Base-by-base conservation (phyloP, 441 rosid species). In the Populus hybrid region DNA sequence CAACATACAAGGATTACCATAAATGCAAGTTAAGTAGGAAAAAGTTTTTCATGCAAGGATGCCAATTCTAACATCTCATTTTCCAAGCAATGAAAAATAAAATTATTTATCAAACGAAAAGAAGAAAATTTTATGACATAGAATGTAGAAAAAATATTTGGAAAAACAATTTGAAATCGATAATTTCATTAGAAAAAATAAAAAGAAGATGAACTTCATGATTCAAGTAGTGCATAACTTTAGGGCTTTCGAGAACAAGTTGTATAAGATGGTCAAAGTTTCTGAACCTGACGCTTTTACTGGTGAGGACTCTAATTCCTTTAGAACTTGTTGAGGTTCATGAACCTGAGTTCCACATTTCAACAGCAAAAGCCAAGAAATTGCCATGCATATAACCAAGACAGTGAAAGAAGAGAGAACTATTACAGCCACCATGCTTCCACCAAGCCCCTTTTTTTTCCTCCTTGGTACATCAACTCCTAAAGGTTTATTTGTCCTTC, bases 381-480 rank as follows among this genome's bases (percentile, higher is more conserved):
- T 42, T 35, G 88, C 89, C 18, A 80, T 63, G 79, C 83, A 86
- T 76, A 87, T 31, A 70, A 86, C 61, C 40, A 85, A 77, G 64
- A 85, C 89, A 29, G 78, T 77, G 79, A 90, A 87, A 59, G 85
- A 81, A 45, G 93, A 91, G 63, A 89, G 76, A 73, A 84, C 82
- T 72, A 91, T 82, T n/a, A 87, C 80, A 56, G 88, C 85, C 31
- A 86, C 68, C 59, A 77, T 79, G 83, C 87, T 83, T 84, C 84
- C 80, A 69, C 79, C 71, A 66, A 76, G 77, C 31, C 86, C 79
- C 2, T 79, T 80, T 67, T 77, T 85, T 75, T 79, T 83, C 74
- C 82, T 83, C 81, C 76, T 86, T 0, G 84, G 86, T 69, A 90
- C 86, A 72, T 84, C 82, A 72, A 87, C 92, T 50, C 91, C 95